Evolutionary conservation across 805 yeast genomes (phyloP), one percentile per base, ranked within the genome.

Genomic region (Candida insectalens): DNA sequence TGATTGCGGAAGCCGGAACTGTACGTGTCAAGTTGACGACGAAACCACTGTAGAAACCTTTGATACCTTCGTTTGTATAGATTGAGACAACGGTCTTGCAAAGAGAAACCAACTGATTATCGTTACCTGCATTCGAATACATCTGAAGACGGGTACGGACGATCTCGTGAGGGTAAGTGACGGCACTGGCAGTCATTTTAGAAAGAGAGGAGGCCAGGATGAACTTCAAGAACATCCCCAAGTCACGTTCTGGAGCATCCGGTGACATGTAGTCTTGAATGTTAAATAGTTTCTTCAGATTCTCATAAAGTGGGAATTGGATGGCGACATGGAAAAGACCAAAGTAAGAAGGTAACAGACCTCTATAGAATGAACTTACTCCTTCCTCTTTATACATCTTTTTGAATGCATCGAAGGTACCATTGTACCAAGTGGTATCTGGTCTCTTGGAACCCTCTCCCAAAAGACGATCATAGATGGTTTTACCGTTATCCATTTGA

Each of bases 151-250:
- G 69, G 9, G 97, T 88, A 46, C 98, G 69, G 32, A 92, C 64
- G 21, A 89, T 88, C 55, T 89, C 98, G 59, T 89, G 98, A 2
- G 98, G 97, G 52, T 89, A 89, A 0, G 97, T 89, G 34, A 84
- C 65, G 2, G 84, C 67, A 30, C 92, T 78, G 3, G 97, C 97
- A 33, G 80, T 65, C 81, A 88, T 82, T 55, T 89, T 89, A 4
- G 95, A 81, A 9, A 77, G 46, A 10, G 88, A 71, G 2, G 94
- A 81, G 3, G 96, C 94, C 16, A 63, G 45, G 2, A 77, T 65
- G 27, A 76, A 53, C 39, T 71, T 67, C 10, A 56, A 33, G 25
- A 74, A 55, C 18, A 34, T 34, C 13, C 33, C 30, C 14, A 38
- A 33, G 8, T 35, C 27, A 6, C 30, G 22, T 14, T 43, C 39